A percentile compares a stretch with the other conserved stretches of the same genome.
Evolutionary conservation across 176 grass and related monocot genomes (phyloP).

Genomic region (Raddia guianensis): DNA sequence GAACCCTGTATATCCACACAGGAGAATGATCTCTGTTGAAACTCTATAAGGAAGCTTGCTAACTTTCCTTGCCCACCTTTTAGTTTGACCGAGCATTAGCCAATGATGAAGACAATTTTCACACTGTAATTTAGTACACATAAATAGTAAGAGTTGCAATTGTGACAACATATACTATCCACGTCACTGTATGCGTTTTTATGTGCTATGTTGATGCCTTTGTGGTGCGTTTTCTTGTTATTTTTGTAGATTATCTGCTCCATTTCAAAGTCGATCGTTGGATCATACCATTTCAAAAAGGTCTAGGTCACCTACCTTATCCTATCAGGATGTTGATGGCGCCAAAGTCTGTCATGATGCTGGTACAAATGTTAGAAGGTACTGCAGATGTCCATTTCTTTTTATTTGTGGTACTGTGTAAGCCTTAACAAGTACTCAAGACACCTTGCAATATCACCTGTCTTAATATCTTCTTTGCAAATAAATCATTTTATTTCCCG

Average conservation of each 20-base stretch:
- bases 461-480: conserved; percentile 15
- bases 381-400: conserved; percentile 28
- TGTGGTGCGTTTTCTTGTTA: conserved; percentile 37
- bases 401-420: conserved; percentile 6
- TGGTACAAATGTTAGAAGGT: conserved; percentile 53
- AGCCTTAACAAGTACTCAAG: conserved; percentile 14
- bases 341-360: conserved; percentile 33
- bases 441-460: conserved; percentile 6
- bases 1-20: neutral
- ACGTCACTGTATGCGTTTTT: neutral
- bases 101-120: conserved; percentile 16
- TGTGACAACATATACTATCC: conserved; percentile 20
- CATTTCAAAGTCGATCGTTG: conserved; percentile 45
- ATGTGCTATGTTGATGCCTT: neutral
- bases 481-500: neutral
- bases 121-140: neutral
- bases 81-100: neutral
- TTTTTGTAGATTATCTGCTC: conserved; percentile 37
- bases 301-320: conserved; percentile 56
- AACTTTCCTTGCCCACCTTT: neutral
- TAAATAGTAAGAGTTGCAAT: neutral
- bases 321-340: conserved; percentile 53
- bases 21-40: conserved; percentile 3
- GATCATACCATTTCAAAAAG: conserved; percentile 59
- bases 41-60: neutral